Percentiles rank a stretch among this genome's conserved stretches.
Conservation (phyloP, 2,329 filamentous ascomycete genomes). For the Nectriaceae sp. region DNA sequence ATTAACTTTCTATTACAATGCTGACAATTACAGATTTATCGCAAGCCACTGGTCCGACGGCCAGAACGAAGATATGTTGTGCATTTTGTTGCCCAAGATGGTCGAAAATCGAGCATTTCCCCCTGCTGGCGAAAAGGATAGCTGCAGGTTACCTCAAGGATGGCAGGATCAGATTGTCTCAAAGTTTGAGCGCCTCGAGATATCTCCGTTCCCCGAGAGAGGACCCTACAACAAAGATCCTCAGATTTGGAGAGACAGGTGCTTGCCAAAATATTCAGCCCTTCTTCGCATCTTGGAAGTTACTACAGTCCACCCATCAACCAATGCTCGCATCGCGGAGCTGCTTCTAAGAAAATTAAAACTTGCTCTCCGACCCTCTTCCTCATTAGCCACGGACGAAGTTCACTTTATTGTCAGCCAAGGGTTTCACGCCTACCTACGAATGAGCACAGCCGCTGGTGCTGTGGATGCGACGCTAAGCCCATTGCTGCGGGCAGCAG, state of each 20-base stretch:
- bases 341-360: conserved; percentile 67
- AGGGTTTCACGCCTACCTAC: conserved; percentile 72
- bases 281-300: conserved; percentile 64
- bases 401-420: conserved; percentile 74
- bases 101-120: conserved; percentile 58
- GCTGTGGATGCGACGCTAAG: conserved; percentile 63
- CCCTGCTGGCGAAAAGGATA: conserved; percentile 51
- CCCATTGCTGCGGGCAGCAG: conserved; percentile 65
- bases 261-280: conserved; percentile 68
- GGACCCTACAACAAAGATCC: conserved; percentile 64
- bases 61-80: conserved; percentile 67
- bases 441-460: conserved; percentile 61
- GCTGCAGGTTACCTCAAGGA: conserved; percentile 59
- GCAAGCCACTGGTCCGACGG: conserved; percentile 70
- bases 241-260: conserved; percentile 62
- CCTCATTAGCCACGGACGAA: conserved; percentile 60
- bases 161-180: conserved; percentile 75
- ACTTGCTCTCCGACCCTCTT: conserved; percentile 63
- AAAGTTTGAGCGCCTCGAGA: conserved; percentile 67
- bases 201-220: conserved; percentile 65
- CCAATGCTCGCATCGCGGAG: conserved; percentile 65
- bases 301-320: conserved; percentile 65
- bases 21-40: conserved; percentile 63
- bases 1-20: background rate
- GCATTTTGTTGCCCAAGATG: conserved; percentile 68